Evolutionary conservation across 2,329 filamentous ascomycete genomes (phyloP), one percentile per base, ranked within the genome.

Genomic region (Colletotrichum incanum): DNA sequence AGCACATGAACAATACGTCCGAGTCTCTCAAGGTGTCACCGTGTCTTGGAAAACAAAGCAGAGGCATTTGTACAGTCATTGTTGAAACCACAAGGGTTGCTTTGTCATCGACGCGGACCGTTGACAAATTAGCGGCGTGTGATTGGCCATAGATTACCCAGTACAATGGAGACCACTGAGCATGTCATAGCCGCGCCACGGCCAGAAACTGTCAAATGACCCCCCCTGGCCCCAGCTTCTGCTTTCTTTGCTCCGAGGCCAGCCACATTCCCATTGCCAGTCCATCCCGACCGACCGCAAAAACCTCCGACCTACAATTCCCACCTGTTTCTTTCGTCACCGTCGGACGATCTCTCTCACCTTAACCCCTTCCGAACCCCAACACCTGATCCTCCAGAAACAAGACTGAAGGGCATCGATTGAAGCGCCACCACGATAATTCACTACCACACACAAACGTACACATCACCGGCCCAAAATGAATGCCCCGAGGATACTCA

Each of bases 131-230:
- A 31, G 8, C 28, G 47, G 0, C 2, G 11, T n/a, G 18, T 69
- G 60, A 74, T 74, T 74, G 73, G 73, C 5, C 11, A 1, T 0
- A 28, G 26, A 28, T 6, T 7, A 8, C 39, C 50, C 34, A 12
- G 26, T 52, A 16, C 5, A 54, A 34, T 45, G 39, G 58, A 18
- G 37, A 49, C 37, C 39, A 31, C 65, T 65, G 34, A 39, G 23
- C 67, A 74, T 72, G 71, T 68, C 67, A 74, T 72, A 72, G 71
- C 71, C 73, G 67, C 65, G 63, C 67, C 67, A 74, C 67, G 43
- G 56, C 34, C 49, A 34, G 39, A 52, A 43, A n/a, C 65, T 28
- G 59, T 72, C 70, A 72, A 70, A 54, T 70, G 70, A 72, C 70
- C 50, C 59, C 45, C 59, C 28, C 26, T 34, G 69, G 69, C 52